phyloP scores from a whole-genome alignment of 176 grass and related monocot genomes.

The Guadua angustifolia region DNA sequence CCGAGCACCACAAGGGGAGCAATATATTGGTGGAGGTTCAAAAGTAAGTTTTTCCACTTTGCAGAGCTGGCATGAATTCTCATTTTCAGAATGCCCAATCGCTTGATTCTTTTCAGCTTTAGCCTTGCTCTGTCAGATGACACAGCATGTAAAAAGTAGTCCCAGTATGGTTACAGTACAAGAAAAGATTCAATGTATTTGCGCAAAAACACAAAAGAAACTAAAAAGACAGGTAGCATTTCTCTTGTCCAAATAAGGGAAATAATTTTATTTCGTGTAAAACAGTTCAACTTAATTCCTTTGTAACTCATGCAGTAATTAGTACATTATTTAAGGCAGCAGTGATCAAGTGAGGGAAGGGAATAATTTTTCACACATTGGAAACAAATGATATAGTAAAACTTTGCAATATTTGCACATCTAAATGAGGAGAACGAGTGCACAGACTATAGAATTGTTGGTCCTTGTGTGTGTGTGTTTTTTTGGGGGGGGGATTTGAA shows the following conservation, averaged over 20 bases:
- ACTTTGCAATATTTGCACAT: neutral
- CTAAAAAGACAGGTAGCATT: conserved; percentile 14
- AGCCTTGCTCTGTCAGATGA: conserved; percentile 83
- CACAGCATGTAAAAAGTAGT: conserved; percentile 32
- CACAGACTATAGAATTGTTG: conserved; percentile 15
- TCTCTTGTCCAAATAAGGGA: neutral
- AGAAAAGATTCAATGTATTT: conserved; percentile 10
- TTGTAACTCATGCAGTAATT: conserved; percentile 20
- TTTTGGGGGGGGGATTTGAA: no score
- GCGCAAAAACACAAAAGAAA: conserved; percentile 12
- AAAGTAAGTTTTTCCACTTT: conserved; percentile 98
- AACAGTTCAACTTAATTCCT: conserved; percentile 11
- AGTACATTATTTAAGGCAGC: neutral
- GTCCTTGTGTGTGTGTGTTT: no score
- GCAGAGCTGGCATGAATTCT: conserved; percentile 98
- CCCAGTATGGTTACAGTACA: conserved; percentile 32
- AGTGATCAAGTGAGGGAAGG: neutral
- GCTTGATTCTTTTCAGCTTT: conserved; percentile 99
- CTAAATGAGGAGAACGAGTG: conserved; percentile 6
- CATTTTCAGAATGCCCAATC: conserved; percentile 84
- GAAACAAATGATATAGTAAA: neutral
- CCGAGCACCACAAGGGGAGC: conserved; percentile 84
- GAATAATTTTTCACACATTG: neutral
- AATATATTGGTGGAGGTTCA: conserved; percentile 98
- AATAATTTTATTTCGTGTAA: conserved; percentile 14